Percentiles rank a stretch among this genome's conserved stretches.
Evolutionary conservation across 345 rosid species (phyloP).

Genomic region (Ceriops zippeliana): DNA sequence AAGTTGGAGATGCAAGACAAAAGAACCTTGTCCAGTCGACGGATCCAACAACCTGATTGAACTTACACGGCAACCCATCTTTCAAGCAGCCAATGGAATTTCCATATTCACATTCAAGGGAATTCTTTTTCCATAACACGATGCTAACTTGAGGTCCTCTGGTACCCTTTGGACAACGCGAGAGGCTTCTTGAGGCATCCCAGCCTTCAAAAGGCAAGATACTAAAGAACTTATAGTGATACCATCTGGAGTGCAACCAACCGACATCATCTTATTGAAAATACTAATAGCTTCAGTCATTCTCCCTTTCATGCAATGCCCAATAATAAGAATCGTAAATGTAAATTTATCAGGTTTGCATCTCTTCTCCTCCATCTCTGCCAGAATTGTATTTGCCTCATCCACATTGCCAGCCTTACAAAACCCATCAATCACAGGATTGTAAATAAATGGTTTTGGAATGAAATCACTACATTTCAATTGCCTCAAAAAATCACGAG

Average conservation of each 20-base stretch:
- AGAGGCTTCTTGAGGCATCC: conserved; percentile 81
- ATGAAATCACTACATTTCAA: conserved; percentile 42
- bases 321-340: conserved; percentile 84
- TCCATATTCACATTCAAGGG: conserved; percentile 31
- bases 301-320: conserved; percentile 92
- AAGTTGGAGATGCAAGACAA: conserved; percentile 21
- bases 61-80: conserved; percentile 4
- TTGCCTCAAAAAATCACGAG: conserved; percentile 58
- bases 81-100: conserved; percentile 57
- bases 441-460: conserved; percentile 71
- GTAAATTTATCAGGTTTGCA: conserved; percentile 87
- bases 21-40: not conserved
- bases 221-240: conserved; percentile 57
- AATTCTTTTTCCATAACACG: conserved; percentile 33
- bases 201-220: conserved; percentile 82
- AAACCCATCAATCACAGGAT: conserved; percentile 88
- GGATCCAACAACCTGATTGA: conserved; percentile 13
- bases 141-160: conserved; percentile 35
- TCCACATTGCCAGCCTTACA: conserved; percentile 90
- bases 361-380: conserved; percentile 69
- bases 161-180: conserved; percentile 37
- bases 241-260: conserved; percentile 75
- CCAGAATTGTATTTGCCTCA: conserved; percentile 64
- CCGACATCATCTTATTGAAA: conserved; percentile 63
- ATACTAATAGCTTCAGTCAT: conserved; percentile 73